Evolutionary conservation across 1,139 yeast genomes (phyloP).

Genomic region (Pichia sp.): DNA sequence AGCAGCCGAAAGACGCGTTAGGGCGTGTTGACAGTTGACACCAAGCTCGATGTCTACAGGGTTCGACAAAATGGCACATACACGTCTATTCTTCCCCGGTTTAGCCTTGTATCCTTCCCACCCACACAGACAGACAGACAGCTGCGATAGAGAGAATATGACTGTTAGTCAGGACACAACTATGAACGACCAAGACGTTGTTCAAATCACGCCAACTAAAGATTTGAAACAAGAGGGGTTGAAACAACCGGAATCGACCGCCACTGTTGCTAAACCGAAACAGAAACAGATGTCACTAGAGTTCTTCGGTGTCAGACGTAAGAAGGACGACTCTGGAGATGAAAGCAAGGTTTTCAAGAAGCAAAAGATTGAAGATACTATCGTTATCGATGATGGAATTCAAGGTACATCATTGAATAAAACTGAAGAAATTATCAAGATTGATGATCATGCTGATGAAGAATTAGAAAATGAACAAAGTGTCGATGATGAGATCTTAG

Average conservation of each 20-base stretch:
- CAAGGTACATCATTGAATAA: background rate
- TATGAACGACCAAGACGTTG: background rate
- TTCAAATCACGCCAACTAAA: background rate
- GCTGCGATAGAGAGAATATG: no score
- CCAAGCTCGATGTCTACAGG: no score
- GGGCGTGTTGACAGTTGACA: no score
- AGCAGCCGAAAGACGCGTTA: no score
- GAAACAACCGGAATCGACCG: no score
- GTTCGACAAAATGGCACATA: no score
- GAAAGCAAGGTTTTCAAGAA: background rate
- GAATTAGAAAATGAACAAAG: constrained; percentile 6
- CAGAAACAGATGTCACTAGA: constrained; percentile 7
- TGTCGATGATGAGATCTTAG: constrained; percentile 10
- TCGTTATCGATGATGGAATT: background rate
- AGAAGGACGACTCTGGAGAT: background rate
- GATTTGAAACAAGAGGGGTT: background rate
- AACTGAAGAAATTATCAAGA: background rate
- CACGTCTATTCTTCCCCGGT: no score
- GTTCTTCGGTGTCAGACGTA: constrained; percentile 1
- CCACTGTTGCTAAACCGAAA: background rate
- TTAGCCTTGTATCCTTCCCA: no score
- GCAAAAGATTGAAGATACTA: background rate
- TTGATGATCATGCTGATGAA: background rate
- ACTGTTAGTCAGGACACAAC: background rate
- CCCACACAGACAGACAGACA: no score